Conservation (phyloP, 345 rosid species). For the Erodium maritimum region DNA sequence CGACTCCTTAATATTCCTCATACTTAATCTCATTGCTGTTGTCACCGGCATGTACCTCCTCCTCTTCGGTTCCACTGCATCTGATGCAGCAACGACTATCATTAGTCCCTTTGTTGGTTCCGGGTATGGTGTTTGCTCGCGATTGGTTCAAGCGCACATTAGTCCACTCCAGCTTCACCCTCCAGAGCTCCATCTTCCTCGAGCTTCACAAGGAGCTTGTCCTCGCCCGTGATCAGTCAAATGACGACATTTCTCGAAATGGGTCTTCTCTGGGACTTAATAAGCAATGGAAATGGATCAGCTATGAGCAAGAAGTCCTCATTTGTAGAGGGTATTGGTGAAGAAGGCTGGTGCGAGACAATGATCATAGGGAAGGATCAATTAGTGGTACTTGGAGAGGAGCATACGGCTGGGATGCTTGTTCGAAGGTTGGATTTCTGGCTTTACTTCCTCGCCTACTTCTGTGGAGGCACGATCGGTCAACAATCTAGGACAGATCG, state of each 20-base stretch:
- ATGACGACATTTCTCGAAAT: too few relatives aligned
- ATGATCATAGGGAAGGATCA: conserved; percentile 40
- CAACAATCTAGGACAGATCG: conserved; percentile 94
- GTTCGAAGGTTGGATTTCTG: conserved; percentile 73
- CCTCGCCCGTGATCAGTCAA: too few relatives aligned
- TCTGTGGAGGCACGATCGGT: conserved; percentile 94
- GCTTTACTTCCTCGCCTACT: conserved; percentile 70
- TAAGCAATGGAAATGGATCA: not conserved
- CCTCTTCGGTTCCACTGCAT: conserved; percentile 34
- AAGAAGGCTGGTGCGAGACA: not conserved
- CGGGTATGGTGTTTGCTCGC: conserved; percentile 69
- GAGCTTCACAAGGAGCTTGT: conserved; percentile 66
- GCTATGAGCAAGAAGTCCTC: too few relatives aligned
- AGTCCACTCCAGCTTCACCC: conserved; percentile 49
- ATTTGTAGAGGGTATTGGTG: too few relatives aligned
- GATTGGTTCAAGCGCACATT: conserved; percentile 46
- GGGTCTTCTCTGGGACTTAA: conserved; percentile 10
- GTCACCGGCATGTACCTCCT: conserved; percentile 77
- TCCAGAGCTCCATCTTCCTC: conserved; percentile 52
- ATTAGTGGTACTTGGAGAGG: conserved; percentile 59
- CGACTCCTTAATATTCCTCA: conserved; percentile 57
- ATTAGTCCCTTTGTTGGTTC: conserved; percentile 61
- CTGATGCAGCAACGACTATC: conserved; percentile 25
- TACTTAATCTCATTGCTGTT: conserved; percentile 60
- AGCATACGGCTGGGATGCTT: conserved; percentile 47